Evolutionary conservation across 2,329 filamentous ascomycete genomes (phyloP).

Genomic region (Aquanectria penicillioides): DNA sequence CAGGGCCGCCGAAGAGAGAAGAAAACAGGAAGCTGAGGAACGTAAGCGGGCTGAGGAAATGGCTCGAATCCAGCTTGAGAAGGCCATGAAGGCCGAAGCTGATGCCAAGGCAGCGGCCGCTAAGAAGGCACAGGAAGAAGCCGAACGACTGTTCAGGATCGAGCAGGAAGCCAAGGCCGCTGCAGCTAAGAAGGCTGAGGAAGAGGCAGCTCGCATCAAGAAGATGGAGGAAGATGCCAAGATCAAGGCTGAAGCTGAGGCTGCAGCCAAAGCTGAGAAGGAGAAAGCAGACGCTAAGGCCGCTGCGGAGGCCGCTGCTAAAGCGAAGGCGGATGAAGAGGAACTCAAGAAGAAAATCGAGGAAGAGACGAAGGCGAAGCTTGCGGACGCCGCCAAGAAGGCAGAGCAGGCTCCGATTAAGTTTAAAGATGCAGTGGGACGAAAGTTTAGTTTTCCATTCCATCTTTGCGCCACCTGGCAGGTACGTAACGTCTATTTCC

Average conservation of each 20-base stretch:
- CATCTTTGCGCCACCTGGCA: constrained; percentile 85
- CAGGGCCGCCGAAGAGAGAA: constrained; percentile 55
- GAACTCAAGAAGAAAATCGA: constrained; percentile 70
- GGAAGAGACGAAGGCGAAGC: constrained; percentile 62
- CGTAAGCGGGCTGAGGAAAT: constrained; percentile 58
- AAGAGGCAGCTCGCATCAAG: constrained; percentile 54
- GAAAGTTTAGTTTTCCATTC: constrained; percentile 93
- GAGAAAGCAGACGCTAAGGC: constrained; percentile 52
- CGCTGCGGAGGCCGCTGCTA: constrained; percentile 56
- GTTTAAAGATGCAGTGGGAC: constrained; percentile 90
- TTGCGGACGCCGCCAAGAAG: constrained; percentile 59
- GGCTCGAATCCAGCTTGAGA: constrained; percentile 53
- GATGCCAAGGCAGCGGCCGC: constrained; percentile 56
- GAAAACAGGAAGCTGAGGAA: constrained; percentile 52
- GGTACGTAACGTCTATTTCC: constrained; percentile 60
- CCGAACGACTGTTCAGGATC: constrained; percentile 50
- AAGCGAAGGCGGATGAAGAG: constrained; percentile 65
- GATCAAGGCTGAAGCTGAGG: constrained; percentile 51
- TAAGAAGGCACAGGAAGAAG: constrained; percentile 54
- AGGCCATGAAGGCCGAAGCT: constrained; percentile 53
- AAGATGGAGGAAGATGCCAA: constrained; percentile 54
- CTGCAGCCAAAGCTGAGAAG: constrained; percentile 53
- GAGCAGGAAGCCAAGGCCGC: constrained; percentile 54
- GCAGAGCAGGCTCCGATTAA: constrained; percentile 79
- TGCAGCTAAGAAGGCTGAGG: constrained; percentile 50